Base-by-base conservation (phyloP, 169 alveolate species). In the Plasmodium vinckei region DNA sequence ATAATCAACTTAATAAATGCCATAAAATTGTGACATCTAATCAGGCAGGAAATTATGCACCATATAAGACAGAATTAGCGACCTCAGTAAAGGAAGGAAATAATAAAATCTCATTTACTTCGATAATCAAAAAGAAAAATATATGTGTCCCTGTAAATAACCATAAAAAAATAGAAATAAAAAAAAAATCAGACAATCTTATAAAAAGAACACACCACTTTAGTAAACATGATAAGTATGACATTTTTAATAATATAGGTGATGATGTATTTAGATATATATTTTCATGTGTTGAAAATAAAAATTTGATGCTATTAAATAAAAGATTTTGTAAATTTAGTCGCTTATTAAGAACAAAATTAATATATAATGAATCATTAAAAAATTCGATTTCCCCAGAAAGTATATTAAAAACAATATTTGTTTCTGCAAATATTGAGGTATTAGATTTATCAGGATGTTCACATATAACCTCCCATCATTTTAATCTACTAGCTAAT, bases 381-480 rank as follows among this genome's bases (percentile, higher is more conserved):
- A 79, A 79, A 79, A 79, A 68, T 79, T 39, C 89, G 6, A 79
- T 79, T 2, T 54, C 89, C 5, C 82, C 89, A 9, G 89, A 79
- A 12, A 79, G 89, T 27, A 64, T 79, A 51, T 53, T 79, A 17
- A 79, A 79, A 65, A 79, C 89, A 9, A 56, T 79, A 17, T 79
- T 67, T 27, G 13, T 61, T 9, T 79, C 89, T 39, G 54, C 42
- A 10, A 79, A 67, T 0, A 21, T 79, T 15, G 65, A 79, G 6
- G 47, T 79, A 25, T 42, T 79, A 44, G 89, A 79, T 5, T 71
- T 79, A 9, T 67, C 89, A 7, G 89, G 89, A 5, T 79, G 89
- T 39, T 65, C 89, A 2, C 89, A 79, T 47, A 27, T 79, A 57
- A 54, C 84, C 1, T 79, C 89, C 6, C 89, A 79, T 27, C 89